Base-by-base conservation (phyloP, 2,329 filamentous ascomycete genomes). In the Amylocarpus encephaloides region DNA sequence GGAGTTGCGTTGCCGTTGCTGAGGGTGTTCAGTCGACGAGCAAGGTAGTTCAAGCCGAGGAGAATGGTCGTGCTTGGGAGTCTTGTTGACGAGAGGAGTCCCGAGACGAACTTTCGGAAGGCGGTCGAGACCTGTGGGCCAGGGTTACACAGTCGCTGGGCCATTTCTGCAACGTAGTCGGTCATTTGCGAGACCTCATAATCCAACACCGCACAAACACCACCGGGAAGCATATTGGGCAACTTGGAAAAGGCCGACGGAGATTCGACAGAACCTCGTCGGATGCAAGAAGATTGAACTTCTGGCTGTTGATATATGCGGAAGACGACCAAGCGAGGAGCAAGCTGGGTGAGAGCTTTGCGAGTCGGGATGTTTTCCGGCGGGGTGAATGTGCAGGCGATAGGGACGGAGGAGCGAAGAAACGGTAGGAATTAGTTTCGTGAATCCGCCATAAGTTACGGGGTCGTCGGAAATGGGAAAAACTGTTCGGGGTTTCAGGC, bases 161-260 rank as follows among this genome's bases (percentile, higher is more conserved):
- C 78, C 74, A 83, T 85, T 63, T 86, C 81, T 60, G 82, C 80
- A 66, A 88, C 84, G 68, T 87, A 88, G 66, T 86, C 83, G 55
- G 83, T 81, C 83, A 88, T 88, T 66, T 82, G 76, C 60, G 86
- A 83, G 77, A 88, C 86, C 63, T 88, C 83, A 68, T 88, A 88
- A 68, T 88, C 85, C 57, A 88, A 72, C 65, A 86, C 81, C 54
- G 83, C 82, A 53, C 84, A 84, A 41, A 88, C 85, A 59, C 84
- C 84, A 63, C 84, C 84, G 48, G 61, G 59, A 58, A 64, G 55
- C 63, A 64, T 66, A 54, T 55, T 60, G 57, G 53, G 56, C 58
- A 50, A 59, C 40, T 49, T 54, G 52, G 48, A 53, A 51, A 46
- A 34, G 34, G 46, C 48, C 58, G 61, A 64, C 60, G 32, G 52